Conservation (phyloP, 2,329 filamentous ascomycete species). For the Fusarium solani-melongenae region DNA sequence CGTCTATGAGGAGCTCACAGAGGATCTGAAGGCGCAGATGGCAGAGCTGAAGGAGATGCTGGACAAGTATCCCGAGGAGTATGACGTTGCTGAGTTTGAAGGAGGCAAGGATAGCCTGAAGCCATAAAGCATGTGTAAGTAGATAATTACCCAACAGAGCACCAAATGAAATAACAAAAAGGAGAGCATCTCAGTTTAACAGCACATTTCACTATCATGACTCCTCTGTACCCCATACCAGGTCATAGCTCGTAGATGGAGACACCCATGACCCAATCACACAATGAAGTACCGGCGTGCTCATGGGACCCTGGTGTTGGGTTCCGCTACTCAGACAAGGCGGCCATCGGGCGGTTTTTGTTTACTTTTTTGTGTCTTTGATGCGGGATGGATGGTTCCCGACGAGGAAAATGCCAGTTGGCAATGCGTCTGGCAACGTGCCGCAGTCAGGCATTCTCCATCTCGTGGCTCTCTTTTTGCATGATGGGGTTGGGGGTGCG, state of each 20-base stretch:
- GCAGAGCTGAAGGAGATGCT: conserved; percentile 78
- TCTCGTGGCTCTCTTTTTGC: conserved; percentile 1
- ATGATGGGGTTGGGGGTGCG: background rate
- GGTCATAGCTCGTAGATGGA: conserved; percentile 8
- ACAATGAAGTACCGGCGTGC: background rate
- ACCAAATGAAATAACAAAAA: background rate
- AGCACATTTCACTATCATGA: background rate
- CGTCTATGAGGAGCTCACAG: conserved; percentile 88
- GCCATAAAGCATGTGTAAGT: conserved; percentile 17
- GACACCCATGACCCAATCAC: conserved; percentile 1
- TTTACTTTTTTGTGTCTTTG: conserved; percentile 1
- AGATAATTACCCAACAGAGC: background rate
- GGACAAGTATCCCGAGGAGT: conserved; percentile 90
- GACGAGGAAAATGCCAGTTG: conserved; percentile 14
- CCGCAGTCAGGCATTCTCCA: conserved; percentile 1
- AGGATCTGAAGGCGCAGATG: conserved; percentile 80
- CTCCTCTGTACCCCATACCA: background rate
- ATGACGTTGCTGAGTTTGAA: conserved; percentile 82
- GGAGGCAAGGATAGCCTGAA: conserved; percentile 75
- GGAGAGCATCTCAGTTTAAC: background rate
- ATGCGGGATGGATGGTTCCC: background rate
- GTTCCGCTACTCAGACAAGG: background rate
- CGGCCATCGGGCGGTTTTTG: background rate
- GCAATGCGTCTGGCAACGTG: conserved; percentile 14
- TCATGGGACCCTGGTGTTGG: background rate